phyloP scores from a whole-genome alignment of 495 filamentous ascomycete species.

The Hypoxylon lienhwacheense region DNA sequence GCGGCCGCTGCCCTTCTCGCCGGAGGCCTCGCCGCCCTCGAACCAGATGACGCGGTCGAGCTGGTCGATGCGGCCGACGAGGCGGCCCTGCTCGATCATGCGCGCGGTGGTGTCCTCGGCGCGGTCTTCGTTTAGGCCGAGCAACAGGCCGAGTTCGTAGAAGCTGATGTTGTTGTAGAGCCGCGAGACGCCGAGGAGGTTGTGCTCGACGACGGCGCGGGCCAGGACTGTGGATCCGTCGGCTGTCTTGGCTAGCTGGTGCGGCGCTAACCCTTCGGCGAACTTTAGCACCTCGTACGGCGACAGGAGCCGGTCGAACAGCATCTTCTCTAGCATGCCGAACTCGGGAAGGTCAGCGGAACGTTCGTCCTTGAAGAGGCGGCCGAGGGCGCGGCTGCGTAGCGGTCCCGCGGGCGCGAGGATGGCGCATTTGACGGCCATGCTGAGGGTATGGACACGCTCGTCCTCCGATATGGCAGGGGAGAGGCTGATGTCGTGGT shows the following conservation, averaged over 20 bases:
- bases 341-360: slow-evolving; percentile 75
- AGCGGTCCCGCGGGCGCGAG: slow-evolving; percentile 88
- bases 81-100: slow-evolving; percentile 92
- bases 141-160: slow-evolving; percentile 71
- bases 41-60: slow-evolving; percentile 89
- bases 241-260: slow-evolving; percentile 84
- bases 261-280: slow-evolving; percentile 73
- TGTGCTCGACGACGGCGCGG: slow-evolving; percentile 94
- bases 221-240: slow-evolving; percentile 94
- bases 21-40: slow-evolving; percentile 67
- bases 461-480: slow-evolving; percentile 77
- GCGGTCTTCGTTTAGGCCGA: slow-evolving; percentile 76
- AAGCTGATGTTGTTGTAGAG: slow-evolving; percentile 89
- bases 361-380: slow-evolving; percentile 93
- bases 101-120: slow-evolving; percentile 89
- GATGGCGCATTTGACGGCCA: slow-evolving; percentile 93
- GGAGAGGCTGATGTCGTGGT: slow-evolving; percentile 80
- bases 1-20: slow-evolving; percentile 61
- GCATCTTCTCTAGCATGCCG: slow-evolving; percentile 95
- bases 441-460: slow-evolving; percentile 76
- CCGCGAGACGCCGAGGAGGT: slow-evolving; percentile 80
- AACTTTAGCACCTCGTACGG: slow-evolving; percentile 84
- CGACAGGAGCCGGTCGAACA: slow-evolving; percentile 81
- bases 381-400: slow-evolving; percentile 74
- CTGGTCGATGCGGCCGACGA: slow-evolving; percentile 90